phyloP scores from a whole-genome alignment of 768 basidiomycete species.

The Mycena alexandri region DNA sequence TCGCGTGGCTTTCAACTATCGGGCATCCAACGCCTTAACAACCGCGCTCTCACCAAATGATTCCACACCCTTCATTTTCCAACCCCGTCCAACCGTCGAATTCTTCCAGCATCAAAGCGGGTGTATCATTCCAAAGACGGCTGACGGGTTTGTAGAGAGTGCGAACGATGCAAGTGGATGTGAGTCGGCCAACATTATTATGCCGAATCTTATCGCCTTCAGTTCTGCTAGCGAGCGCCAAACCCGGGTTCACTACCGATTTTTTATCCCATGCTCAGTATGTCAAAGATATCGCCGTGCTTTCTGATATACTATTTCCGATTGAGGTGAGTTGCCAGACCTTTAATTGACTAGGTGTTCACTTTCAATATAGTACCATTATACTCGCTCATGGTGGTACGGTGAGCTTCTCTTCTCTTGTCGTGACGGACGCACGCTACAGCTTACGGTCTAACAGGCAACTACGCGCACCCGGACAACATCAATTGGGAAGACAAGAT shows the following conservation, averaged over 20 bases:
- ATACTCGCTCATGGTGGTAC: slow-evolving; percentile 30
- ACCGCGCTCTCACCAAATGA: slow-evolving; percentile 33
- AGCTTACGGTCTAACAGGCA: background rate
- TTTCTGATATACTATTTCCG: slow-evolving; percentile 40
- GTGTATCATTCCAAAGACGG: slow-evolving; percentile 30
- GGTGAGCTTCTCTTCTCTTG: background rate
- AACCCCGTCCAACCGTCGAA: slow-evolving; percentile 29
- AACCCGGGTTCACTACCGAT: slow-evolving; percentile 37
- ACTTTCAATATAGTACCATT: slow-evolving; percentile 28
- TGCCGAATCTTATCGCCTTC: background rate
- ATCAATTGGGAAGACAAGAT: slow-evolving; percentile 29
- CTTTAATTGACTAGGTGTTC: background rate
- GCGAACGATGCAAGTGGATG: slow-evolving; percentile 38
- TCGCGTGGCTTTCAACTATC: slow-evolving; percentile 36
- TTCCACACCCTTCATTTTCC: slow-evolving; percentile 32
- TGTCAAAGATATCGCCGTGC: slow-evolving; percentile 37
- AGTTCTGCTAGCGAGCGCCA: slow-evolving; percentile 25
- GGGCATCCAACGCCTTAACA: background rate
- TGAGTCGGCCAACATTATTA: slow-evolving; percentile 2
- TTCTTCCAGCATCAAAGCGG: slow-evolving; percentile 35
- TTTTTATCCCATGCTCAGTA: slow-evolving; percentile 37
- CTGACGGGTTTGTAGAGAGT: slow-evolving; percentile 28
- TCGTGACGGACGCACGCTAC: too few relatives aligned
- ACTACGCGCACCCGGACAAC: slow-evolving; percentile 30
- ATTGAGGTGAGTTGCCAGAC: slow-evolving; percentile 27